Evolutionary conservation across 108 stramenopile genomes (phyloP).

Genomic region (Fragilaria crotonensis): DNA sequence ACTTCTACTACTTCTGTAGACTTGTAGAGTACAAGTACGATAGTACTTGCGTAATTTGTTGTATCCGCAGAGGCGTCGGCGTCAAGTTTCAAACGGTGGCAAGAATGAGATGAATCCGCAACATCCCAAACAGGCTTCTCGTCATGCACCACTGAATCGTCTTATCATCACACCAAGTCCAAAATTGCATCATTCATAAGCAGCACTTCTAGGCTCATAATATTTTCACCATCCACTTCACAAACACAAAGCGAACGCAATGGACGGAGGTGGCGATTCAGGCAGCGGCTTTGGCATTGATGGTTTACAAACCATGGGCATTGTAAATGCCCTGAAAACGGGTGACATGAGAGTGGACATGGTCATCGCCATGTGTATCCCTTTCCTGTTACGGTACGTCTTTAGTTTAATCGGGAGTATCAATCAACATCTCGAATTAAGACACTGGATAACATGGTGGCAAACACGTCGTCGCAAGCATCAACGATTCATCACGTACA

Average conservation of each 20-base stretch:
- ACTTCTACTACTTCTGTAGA: too few relatives aligned
- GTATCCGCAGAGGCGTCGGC: too few relatives aligned
- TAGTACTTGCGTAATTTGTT: too few relatives aligned
- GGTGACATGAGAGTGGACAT: slow-evolving; percentile 53
- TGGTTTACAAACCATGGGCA: slow-evolving; percentile 29
- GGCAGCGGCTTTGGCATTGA: not conserved
- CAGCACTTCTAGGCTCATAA: too few relatives aligned
- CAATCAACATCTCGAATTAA: not conserved
- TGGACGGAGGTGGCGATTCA: not conserved
- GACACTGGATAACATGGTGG: slow-evolving; percentile 3
- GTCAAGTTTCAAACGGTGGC: too few relatives aligned
- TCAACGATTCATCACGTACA: slow-evolving; percentile 29
- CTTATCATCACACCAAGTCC: too few relatives aligned
- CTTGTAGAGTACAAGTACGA: too few relatives aligned
- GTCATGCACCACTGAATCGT: too few relatives aligned
- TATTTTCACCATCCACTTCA: not conserved
- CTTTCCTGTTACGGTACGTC: slow-evolving; percentile 31
- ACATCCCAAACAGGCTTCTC: too few relatives aligned
- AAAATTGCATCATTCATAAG: too few relatives aligned
- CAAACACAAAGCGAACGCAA: not conserved
- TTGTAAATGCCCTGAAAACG: slow-evolving; percentile 49
- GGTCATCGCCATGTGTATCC: slow-evolving; percentile 61
- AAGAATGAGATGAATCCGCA: too few relatives aligned
- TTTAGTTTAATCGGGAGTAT: slow-evolving; percentile 8
- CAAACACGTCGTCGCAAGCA: not conserved